Conservation (phyloP, 768 basidiomycete species). For the Lactifluus volemus region DNA sequence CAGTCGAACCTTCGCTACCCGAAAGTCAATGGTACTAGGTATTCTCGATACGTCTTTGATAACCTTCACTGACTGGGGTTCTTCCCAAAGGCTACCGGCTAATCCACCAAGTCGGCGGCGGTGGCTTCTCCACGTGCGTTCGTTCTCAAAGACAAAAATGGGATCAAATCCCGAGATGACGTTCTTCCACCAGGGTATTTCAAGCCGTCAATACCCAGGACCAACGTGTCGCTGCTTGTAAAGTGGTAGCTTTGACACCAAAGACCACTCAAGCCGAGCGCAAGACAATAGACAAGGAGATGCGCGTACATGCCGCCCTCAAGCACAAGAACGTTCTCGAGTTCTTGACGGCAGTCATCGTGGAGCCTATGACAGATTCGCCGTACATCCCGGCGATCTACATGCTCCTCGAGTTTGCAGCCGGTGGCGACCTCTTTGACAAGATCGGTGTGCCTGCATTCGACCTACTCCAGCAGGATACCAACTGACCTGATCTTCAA, state of each 20-base stretch:
- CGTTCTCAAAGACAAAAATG: background rate
- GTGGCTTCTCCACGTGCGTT: conserved; percentile 72
- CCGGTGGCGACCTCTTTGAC: conserved; percentile 94
- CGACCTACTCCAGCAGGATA: background rate
- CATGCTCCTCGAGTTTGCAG: conserved; percentile 87
- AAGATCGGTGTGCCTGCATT: conserved; percentile 72
- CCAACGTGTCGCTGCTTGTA: conserved; percentile 77
- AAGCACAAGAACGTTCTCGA: conserved; percentile 77
- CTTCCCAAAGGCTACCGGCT: conserved; percentile 52
- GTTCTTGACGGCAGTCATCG: conserved; percentile 69
- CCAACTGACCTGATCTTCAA: background rate
- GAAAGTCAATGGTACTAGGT: conserved; percentile 14
- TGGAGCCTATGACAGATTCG: conserved; percentile 49
- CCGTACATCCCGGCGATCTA: conserved; percentile 75
- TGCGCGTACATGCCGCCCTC: conserved; percentile 75
- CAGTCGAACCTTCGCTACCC: conserved; percentile 14
- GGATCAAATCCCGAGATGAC: background rate
- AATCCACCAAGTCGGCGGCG: conserved; percentile 72
- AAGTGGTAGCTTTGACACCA: conserved; percentile 59
- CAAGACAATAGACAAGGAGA: conserved; percentile 85
- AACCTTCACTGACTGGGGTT: background rate
- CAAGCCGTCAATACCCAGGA: conserved; percentile 63
- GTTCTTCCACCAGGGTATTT: conserved; percentile 52
- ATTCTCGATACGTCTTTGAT: background rate
- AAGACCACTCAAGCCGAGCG: conserved; percentile 59